Evolutionary conservation across 306 rosid species (phyloP).

Genomic region (Sicyos baderoa): DNA sequence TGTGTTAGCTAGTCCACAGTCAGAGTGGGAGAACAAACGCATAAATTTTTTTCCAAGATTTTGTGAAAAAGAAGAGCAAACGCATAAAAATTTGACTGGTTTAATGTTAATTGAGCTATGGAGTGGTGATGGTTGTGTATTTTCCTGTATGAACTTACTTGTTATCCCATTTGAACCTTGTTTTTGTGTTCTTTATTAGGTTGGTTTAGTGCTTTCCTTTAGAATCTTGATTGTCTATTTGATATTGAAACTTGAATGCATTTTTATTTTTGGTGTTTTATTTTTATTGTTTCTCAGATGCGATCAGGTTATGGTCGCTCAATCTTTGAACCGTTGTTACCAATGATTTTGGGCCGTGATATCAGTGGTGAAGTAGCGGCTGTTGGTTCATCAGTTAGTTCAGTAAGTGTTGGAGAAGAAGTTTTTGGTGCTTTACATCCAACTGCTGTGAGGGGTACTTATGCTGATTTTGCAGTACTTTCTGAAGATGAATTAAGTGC

Average conservation of each 20-base stretch:
- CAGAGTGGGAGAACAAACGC: no score
- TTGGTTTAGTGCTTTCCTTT: neutral
- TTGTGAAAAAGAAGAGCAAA: neutral
- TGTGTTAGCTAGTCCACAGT: no score
- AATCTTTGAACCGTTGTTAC: conserved; percentile 59
- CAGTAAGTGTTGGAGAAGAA: conserved; percentile 54
- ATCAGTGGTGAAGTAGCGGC: conserved; percentile 91
- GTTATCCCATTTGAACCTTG: neutral
- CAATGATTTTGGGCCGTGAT: conserved; percentile 86
- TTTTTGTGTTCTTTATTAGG: neutral
- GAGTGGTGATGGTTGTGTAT: neutral
- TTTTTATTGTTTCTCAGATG: conserved; percentile 44
- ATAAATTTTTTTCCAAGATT: no score
- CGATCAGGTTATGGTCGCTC: conserved; percentile 91
- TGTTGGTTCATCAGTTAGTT: conserved; percentile 51
- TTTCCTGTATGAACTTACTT: neutral
- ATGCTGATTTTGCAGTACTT: conserved; percentile 82
- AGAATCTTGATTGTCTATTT: conserved; percentile 9
- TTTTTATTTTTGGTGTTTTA: neutral
- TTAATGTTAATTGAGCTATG: neutral
- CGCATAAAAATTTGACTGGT: neutral
- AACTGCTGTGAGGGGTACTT: conserved; percentile 92
- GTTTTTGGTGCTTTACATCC: conserved; percentile 99
- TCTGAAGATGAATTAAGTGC: conserved; percentile 61
- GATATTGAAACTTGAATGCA: neutral